These are phyloP conservation scores for Cercospora zeina DNA, from an alignment of 2,329 filamentous ascomycete species.

Conservation along the genomic window DNA sequence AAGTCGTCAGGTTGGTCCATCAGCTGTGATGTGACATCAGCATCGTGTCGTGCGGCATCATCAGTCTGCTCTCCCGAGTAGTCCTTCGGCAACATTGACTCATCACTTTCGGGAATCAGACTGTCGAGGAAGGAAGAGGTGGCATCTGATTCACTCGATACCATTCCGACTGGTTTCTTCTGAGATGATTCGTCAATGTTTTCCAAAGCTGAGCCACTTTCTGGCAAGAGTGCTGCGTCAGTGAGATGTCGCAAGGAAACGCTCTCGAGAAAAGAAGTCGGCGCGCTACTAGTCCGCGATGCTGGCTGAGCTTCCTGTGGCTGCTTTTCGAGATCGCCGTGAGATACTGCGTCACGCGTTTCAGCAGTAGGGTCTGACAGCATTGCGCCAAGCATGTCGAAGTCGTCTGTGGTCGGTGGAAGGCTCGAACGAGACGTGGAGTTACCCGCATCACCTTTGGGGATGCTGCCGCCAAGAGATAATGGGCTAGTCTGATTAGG, in stretches of 20 bases:
- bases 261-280: slow-evolving; percentile 8
- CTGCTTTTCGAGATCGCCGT: background rate
- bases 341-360: background rate
- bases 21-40: background rate
- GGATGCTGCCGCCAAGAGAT: background rate
- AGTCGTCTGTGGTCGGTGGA: background rate
- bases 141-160: background rate
- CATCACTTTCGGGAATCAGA: background rate
- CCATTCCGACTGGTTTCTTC: background rate
- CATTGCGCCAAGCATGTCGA: slow-evolving; percentile 27
- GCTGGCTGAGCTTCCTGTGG: background rate
- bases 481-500: background rate
- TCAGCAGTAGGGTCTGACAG: slow-evolving; percentile 1
- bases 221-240: slow-evolving; percentile 9
- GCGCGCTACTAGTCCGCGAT: background rate
- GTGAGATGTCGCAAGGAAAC: slow-evolving; percentile 11
- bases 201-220: background rate
- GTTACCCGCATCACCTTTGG: background rate
- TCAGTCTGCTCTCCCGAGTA: background rate
- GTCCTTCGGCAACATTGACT: background rate
- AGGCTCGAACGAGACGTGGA: background rate
- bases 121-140: slow-evolving; percentile 13
- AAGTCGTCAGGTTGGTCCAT: background rate
- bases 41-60: background rate
- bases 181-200: background rate